Conservation (phyloP, 2,329 filamentous ascomycete genomes). For the Alternaria alternata region DNA sequence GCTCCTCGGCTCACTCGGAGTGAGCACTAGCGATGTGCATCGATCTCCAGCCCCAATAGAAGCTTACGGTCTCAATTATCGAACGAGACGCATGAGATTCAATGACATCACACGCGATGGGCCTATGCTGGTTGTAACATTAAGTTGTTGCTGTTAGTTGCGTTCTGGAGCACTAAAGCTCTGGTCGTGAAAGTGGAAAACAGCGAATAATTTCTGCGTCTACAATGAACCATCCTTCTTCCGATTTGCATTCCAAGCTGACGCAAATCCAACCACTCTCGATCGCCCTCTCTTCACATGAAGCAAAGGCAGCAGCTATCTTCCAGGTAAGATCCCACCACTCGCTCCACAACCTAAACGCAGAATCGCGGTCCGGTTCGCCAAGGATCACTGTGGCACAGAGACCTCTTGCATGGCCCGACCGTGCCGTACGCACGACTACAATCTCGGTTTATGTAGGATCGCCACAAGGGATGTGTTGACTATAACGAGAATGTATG, state of each 20-base stretch:
- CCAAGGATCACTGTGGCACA: not conserved
- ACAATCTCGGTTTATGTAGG: not conserved
- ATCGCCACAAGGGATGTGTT: not conserved
- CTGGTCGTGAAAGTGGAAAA: too few relatives aligned
- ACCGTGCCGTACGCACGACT: not conserved
- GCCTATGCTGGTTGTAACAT: not conserved
- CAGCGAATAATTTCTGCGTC: too few relatives aligned
- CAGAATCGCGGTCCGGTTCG: not conserved
- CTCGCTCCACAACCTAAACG: not conserved
- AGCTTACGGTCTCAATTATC: not conserved
- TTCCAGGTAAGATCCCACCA: not conserved
- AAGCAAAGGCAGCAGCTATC: not conserved
- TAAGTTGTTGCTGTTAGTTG: not conserved
- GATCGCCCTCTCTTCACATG: not conserved
- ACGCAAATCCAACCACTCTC: not conserved
- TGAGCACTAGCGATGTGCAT: not conserved
- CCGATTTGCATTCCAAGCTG: not conserved
- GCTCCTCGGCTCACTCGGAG: not conserved
- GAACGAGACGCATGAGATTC: not conserved
- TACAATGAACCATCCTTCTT: too few relatives aligned
- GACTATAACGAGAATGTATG: not conserved
- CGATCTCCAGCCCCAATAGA: not conserved
- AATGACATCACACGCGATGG: not conserved
- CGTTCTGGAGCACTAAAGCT: too few relatives aligned
- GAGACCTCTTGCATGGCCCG: conserved; percentile 1